These are phyloP conservation scores for Ochetophila trinervis DNA, from an alignment of 306 rosid genomes.

Conservation along the genomic window DNA sequence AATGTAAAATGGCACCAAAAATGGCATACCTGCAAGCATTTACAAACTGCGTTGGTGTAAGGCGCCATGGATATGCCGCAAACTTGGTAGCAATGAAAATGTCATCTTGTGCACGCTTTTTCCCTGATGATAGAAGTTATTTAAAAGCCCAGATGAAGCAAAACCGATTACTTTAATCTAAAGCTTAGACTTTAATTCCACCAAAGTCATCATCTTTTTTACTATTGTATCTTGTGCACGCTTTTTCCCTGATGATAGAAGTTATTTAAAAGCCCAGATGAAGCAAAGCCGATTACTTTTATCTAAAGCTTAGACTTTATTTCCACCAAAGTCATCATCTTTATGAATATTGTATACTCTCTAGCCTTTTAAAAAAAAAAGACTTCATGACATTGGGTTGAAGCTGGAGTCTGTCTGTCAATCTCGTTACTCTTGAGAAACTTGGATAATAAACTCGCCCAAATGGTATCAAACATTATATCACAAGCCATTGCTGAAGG, in stretches of 20 bases:
- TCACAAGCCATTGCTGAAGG: not conserved
- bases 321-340: not conserved
- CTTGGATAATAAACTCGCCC: not conserved
- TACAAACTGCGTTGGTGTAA: constrained; percentile 80
- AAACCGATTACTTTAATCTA: not conserved
- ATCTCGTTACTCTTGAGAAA: not conserved
- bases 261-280: not conserved
- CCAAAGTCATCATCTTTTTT: no score
- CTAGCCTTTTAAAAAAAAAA: not conserved
- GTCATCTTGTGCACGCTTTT: constrained; percentile 47
- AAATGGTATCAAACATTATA: not conserved
- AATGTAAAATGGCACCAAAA: not conserved
- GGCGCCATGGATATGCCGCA: constrained; percentile 98
- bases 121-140: constrained; percentile 36
- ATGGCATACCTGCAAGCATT: constrained; percentile 79
- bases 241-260: constrained; percentile 48
- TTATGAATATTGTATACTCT: no score
- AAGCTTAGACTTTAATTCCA: constrained; percentile 5
- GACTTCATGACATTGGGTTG: not conserved
- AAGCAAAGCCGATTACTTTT: no score
- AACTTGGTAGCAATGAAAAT: constrained; percentile 87
- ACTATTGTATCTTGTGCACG: constrained; percentile 34
- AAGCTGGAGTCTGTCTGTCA: not conserved
- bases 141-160: not conserved
- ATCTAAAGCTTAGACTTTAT: not conserved